phyloP scores from a whole-genome alignment of 2,329 filamentous ascomycete genomes.

The Aspergillus sp. region DNA sequence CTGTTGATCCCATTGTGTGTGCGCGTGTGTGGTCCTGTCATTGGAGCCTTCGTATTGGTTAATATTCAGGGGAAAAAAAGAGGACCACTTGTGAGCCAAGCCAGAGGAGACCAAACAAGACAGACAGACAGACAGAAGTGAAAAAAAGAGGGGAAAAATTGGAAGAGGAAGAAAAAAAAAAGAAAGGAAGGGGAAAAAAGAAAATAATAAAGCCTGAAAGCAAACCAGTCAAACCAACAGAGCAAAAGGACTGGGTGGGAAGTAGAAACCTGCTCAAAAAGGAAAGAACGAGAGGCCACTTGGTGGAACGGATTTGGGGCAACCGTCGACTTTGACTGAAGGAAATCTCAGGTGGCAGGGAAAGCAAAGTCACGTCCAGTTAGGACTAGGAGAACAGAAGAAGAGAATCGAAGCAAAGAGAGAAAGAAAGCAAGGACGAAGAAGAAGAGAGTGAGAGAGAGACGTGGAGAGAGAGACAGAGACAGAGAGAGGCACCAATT shows the following conservation, averaged over 20 bases:
- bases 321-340: not conserved
- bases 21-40: constrained; percentile 8
- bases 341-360: too few species aligned
- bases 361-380: too few species aligned
- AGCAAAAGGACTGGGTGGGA: not conserved
- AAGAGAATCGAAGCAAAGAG: not conserved
- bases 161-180: too few species aligned
- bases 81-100: not conserved
- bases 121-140: not conserved
- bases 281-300: not conserved
- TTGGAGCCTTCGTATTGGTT: constrained; percentile 11
- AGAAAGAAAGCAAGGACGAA: constrained; percentile 3
- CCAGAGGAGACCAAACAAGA: not conserved
- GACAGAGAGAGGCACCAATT: constrained; percentile 10
- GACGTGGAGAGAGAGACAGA: not conserved
- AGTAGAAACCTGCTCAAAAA: not conserved
- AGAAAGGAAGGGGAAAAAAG: not conserved
- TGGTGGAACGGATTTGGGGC: not conserved
- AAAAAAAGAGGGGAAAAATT: too few species aligned
- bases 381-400: too few species aligned
- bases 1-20: constrained; percentile 6
- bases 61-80: constrained; percentile 3
- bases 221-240: not conserved
- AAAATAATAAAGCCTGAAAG: not conserved
- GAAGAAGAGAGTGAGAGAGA: constrained; percentile 3